A percentile compares a stretch with the other conserved stretches of the same genome.
phyloP scores from a whole-genome alignment of 2,329 filamentous ascomycete species.

The Mollisia scopiformis region DNA sequence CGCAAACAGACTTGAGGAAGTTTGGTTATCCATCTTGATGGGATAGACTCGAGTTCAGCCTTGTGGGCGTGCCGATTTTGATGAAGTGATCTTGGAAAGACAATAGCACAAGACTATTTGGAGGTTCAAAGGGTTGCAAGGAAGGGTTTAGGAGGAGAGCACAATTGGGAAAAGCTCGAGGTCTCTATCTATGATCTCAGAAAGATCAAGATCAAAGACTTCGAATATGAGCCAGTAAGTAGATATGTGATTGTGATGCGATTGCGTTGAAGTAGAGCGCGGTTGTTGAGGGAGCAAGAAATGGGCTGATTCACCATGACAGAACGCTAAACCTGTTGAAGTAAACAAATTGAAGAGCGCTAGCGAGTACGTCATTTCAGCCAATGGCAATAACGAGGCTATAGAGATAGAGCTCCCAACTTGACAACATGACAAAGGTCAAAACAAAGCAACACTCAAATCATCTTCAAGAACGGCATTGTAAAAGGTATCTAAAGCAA shows the following conservation, averaged over 20 bases:
- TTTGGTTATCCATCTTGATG: neutral
- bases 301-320: neutral
- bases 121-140: conserved; percentile 27
- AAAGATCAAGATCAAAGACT: conserved; percentile 45
- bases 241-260: conserved; percentile 36
- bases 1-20: neutral
- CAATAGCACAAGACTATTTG: neutral
- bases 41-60: no score
- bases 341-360: no score
- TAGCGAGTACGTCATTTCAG: no score
- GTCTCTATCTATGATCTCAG: conserved; percentile 48
- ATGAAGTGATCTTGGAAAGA: neutral
- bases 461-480: no score
- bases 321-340: no score
- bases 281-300: neutral
- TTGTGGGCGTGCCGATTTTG: conserved; percentile 2
- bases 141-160: conserved; percentile 60
- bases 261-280: neutral
- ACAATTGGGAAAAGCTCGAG: no score
- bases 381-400: no score
- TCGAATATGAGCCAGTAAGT: conserved; percentile 54
- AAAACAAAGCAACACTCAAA: no score
- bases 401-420: no score
- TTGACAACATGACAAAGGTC: no score
- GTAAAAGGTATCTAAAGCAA: no score